Base-by-base conservation (phyloP, 805 yeast genomes). In the Starmera dryadoides region DNA sequence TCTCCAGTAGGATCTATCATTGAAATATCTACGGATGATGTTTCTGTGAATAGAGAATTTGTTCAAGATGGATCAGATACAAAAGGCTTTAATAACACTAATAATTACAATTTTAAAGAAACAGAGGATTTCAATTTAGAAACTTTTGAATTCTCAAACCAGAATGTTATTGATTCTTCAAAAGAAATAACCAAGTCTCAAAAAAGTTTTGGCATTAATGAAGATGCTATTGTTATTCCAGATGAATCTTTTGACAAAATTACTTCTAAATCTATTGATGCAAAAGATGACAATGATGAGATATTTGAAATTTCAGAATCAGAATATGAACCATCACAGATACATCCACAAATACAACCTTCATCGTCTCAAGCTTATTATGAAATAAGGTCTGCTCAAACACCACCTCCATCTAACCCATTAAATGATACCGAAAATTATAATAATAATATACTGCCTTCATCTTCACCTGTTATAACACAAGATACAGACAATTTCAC, bases 1-100 rank as follows among this genome's bases (percentile, higher is more conserved):
- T 36, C 39, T 2, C 39, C 39, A n/a, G 16, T 23, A 8, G 39
- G 39, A 9, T 36, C 39, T 15, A 25, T 36, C 10, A 36, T 36
- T 6, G 39, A 25, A 4, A 25, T 25, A 25, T 11, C 28, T 4
- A 25, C 28, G 4, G 28, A 25, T 25, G 28, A 25, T 4, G 28
- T 25, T 12, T 5, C 28, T 8, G 28, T 25, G 9, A 25, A 25
- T n/a, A 25, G 28, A 25, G 28, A 30, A 10, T 18, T 36, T 7
- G 32, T 12, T 4, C 17, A 30, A 15, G 32, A 16, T 30, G 18
- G 17, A 15, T 4, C 17, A 17, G 32, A 30, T 15, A 10, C 15
- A 16, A 17, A 30, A 17, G 32, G 17, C 15, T 12, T 11, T 8
- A 25, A n/a, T 25, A 15, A 16, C 4, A 9, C n/a, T 17, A 30